Percentiles rank a stretch among this genome's conserved stretches.
Evolutionary conservation across 345 rosid genomes (phyloP).

Genomic region (Brassica napus): DNA sequence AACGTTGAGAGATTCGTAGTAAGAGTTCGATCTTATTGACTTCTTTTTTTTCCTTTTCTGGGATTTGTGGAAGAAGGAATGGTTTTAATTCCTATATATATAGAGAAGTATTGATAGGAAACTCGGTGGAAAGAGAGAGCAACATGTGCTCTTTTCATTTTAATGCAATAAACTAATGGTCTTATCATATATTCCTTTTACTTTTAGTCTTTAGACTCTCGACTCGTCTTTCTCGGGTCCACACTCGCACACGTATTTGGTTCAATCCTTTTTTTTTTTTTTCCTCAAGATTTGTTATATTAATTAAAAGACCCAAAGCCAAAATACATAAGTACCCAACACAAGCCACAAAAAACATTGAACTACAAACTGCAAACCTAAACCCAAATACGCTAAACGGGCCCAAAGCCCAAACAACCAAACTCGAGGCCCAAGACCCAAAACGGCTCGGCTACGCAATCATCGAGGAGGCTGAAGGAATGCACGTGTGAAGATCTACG

Average conservation of each 20-base stretch:
- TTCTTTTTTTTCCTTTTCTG: conserved; percentile 25
- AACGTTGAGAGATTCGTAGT: conserved; percentile 29
- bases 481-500: too few relatives aligned
- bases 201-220: conserved; percentile 13
- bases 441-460: too few relatives aligned
- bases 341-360: too few relatives aligned
- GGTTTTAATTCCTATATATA: conserved; percentile 30
- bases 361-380: too few relatives aligned
- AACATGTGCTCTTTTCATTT: conserved; percentile 35
- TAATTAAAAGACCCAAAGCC: too few relatives aligned
- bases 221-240: conserved; percentile 29
- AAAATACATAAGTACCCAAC: too few relatives aligned
- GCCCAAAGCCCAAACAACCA: too few relatives aligned
- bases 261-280: background rate
- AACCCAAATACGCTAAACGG: too few relatives aligned
- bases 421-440: too few relatives aligned
- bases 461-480: too few relatives aligned
- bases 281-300: too few relatives aligned
- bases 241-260: conserved; percentile 35
- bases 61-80: conserved; percentile 26
- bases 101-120: conserved; percentile 38
- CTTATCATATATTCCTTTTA: conserved; percentile 8
- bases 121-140: conserved; percentile 42
- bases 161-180: conserved; percentile 39
- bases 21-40: conserved; percentile 19